These are phyloP conservation scores for Ceratobasidium sp. DNA, from an alignment of 1,284 basidiomycete genomes.

Conservation along the genomic window DNA sequence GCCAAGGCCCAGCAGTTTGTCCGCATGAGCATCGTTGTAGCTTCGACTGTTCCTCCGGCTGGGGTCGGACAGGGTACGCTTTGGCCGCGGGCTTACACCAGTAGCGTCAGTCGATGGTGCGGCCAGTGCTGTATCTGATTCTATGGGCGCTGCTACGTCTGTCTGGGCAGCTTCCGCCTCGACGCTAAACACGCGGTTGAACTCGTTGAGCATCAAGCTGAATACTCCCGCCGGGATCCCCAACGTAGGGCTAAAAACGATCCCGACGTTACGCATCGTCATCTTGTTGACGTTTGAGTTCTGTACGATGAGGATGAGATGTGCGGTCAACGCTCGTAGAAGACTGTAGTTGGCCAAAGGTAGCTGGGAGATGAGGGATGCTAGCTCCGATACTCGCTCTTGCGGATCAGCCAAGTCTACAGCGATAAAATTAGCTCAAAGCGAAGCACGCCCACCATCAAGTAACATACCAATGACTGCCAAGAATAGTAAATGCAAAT, in stretches of 20 bases:
- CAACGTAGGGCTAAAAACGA: constrained; percentile 95
- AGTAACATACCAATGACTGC: constrained; percentile 82
- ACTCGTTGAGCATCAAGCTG: constrained; percentile 89
- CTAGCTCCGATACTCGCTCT: constrained; percentile 87
- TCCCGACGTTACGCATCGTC: constrained; percentile 98
- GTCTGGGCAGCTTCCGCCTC: constrained; percentile 57
- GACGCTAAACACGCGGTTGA: constrained; percentile 87
- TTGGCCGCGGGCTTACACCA: constrained; percentile 40
- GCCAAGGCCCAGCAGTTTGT: constrained; percentile 73
- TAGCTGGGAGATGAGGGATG: constrained; percentile 82
- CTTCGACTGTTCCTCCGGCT: constrained; percentile 75
- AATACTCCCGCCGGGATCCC: constrained; percentile 95
- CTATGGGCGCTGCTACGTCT: constrained; percentile 48
- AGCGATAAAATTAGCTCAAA: constrained; percentile 33
- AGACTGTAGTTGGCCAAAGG: constrained; percentile 94
- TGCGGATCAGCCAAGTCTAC: constrained; percentile 86
- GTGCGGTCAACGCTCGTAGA: constrained; percentile 91
- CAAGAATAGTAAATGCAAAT: constrained; percentile 86
- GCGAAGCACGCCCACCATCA: constrained; percentile 19
- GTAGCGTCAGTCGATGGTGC: constrained; percentile 48
- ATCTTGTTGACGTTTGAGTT: constrained; percentile 94
- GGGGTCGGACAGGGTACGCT: constrained; percentile 47
- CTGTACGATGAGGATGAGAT: constrained; percentile 93
- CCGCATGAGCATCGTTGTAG: constrained; percentile 79
- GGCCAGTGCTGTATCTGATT: background rate